phyloP scores from a whole-genome alignment of 2,329 filamentous ascomycete species.

The Emericellopsis atlantica region DNA sequence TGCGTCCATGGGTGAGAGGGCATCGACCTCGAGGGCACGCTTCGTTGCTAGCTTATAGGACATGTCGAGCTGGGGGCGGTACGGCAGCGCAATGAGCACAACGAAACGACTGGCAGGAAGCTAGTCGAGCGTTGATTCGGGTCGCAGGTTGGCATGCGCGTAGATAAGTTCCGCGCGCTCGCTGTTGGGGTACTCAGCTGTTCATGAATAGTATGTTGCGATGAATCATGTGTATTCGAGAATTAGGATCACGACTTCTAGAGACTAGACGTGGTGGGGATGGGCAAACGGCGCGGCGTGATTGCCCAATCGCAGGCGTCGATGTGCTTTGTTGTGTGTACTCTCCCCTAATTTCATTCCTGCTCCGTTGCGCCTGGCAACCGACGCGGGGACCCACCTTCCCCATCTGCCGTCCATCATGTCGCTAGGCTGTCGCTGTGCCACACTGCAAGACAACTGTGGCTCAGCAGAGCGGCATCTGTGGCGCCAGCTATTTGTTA shows the following conservation, averaged over 20 bases:
- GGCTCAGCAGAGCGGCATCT: no score
- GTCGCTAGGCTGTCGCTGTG: no score
- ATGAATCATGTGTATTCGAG: background rate
- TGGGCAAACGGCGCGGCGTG: background rate
- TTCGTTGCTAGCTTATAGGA: conserved; percentile 34
- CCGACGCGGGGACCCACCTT: background rate
- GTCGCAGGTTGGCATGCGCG: background rate
- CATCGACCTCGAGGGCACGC: conserved; percentile 44
- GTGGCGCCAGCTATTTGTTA: no score
- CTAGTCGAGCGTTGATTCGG: background rate
- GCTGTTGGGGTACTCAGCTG: background rate
- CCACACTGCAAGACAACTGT: no score
- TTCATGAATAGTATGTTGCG: background rate
- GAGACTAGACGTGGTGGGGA: background rate
- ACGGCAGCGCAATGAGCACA: background rate
- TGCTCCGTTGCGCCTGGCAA: conserved; percentile 2
- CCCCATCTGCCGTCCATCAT: no score
- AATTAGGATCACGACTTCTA: background rate
- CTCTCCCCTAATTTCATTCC: background rate
- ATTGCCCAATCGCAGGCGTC: background rate
- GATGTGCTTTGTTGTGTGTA: conserved; percentile 1
- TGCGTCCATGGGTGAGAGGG: conserved; percentile 51
- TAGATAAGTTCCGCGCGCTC: no score
- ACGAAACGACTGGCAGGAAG: background rate
- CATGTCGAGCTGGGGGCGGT: conserved; percentile 16